Evolutionary conservation across 257 asterid genomes (phyloP).

Genomic region (Buddleja alternifolia): DNA sequence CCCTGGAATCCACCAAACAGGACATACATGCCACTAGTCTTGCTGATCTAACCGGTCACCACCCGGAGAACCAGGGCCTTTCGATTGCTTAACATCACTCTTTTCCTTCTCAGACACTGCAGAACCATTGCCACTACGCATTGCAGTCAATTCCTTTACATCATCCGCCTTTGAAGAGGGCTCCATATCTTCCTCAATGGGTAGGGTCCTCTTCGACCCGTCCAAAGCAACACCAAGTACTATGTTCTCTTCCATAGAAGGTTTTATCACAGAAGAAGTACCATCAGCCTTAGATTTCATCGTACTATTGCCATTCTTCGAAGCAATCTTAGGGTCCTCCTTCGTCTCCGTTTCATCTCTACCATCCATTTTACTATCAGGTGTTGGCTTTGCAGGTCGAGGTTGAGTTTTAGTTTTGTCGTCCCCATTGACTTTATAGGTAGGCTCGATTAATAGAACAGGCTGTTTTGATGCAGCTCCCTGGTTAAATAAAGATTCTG

Average conservation of each 20-base stretch:
- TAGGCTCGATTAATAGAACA: constrained; percentile 65
- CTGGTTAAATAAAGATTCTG: constrained; percentile 52
- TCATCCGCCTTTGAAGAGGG: constrained; percentile 41
- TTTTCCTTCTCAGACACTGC: constrained; percentile 50
- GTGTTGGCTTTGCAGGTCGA: constrained; percentile 44
- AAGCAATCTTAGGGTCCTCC: not conserved
- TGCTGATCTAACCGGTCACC: constrained; percentile 41
- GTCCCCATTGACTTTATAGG: constrained; percentile 68
- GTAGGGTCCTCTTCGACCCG: constrained; percentile 88
- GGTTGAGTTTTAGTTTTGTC: constrained; percentile 61
- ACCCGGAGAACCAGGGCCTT: constrained; percentile 25
- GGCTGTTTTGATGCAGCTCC: constrained; percentile 60
- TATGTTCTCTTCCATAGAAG: constrained; percentile 80
- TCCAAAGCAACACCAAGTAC: constrained; percentile 94
- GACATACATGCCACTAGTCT: constrained; percentile 39
- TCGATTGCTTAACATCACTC: constrained; percentile 41
- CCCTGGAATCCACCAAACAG: too few species aligned
- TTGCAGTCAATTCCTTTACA: constrained; percentile 57
- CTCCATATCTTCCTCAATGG: constrained; percentile 66
- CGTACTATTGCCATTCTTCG: constrained; percentile 39
- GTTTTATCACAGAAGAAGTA: constrained; percentile 41
- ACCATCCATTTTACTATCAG: constrained; percentile 43
- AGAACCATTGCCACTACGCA: constrained; percentile 39
- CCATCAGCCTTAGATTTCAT: constrained; percentile 38
- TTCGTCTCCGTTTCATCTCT: constrained; percentile 36